Percentiles rank a stretch among this genome's conserved stretches.
These are phyloP conservation scores for Nicotiana knightiana DNA, from an alignment of 257 asterid genomes.

Conservation along the genomic window DNA sequence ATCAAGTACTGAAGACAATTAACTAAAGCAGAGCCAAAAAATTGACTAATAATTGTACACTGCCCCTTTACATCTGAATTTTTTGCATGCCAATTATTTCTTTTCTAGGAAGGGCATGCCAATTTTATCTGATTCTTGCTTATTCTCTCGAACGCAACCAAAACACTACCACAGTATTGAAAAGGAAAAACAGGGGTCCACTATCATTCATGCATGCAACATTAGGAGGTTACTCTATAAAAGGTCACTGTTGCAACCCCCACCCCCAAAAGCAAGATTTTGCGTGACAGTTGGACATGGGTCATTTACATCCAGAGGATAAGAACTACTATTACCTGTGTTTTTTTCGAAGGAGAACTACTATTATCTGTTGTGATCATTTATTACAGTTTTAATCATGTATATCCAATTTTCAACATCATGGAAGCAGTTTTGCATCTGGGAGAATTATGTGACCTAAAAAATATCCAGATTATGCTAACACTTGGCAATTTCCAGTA, in stretches of 20 bases:
- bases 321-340: not conserved
- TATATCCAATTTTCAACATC: not conserved
- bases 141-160: not conserved
- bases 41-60: slow-evolving; percentile 4
- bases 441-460: not conserved
- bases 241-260: not conserved
- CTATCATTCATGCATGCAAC: not conserved
- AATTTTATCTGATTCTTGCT: not conserved
- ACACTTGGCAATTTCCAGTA: not conserved
- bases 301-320: not conserved
- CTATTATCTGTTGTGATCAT: not conserved
- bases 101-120: not conserved
- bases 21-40: slow-evolving; percentile 1
- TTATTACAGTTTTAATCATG: not conserved
- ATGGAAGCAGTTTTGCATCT: not conserved
- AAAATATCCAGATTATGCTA: not conserved
- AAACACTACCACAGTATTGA: not conserved
- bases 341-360: not conserved
- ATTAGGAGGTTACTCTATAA: not conserved
- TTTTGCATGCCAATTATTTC: not conserved
- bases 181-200: not conserved
- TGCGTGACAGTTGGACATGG: not conserved
- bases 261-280: too few relatives aligned
- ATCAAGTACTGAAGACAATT: not conserved
- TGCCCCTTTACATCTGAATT: not conserved